These are phyloP conservation scores for Kurtzmaniella fragi DNA, from an alignment of 805 yeast species.

Conservation along the genomic window DNA sequence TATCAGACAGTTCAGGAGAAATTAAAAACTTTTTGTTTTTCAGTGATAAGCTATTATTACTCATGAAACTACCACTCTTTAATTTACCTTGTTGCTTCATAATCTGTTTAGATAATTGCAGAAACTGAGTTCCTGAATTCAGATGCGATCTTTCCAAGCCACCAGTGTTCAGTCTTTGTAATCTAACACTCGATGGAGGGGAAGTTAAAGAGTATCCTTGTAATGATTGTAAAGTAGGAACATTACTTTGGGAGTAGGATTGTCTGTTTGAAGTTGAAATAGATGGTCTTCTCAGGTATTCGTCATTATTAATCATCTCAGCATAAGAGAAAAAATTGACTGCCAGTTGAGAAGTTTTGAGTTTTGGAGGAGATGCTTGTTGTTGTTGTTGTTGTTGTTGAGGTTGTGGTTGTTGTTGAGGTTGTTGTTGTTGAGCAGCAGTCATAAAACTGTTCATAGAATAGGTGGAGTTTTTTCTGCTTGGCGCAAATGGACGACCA, in stretches of 20 bases:
- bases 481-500: slow-evolving; percentile 36
- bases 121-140: slow-evolving; percentile 5
- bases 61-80: not conserved
- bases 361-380: slow-evolving; percentile 33
- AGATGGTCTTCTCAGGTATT: slow-evolving; percentile 58
- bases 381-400: slow-evolving; percentile 16
- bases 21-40: slow-evolving; percentile 15
- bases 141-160: slow-evolving; percentile 3
- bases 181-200: not conserved
- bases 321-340: slow-evolving; percentile 70
- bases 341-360: slow-evolving; percentile 30
- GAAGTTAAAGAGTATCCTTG: not conserved
- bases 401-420: slow-evolving; percentile 6
- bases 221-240: slow-evolving; percentile 17
- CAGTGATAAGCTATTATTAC: not conserved
- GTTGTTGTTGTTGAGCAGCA: slow-evolving; percentile 7
- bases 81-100: slow-evolving; percentile 6
- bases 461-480: slow-evolving; percentile 32
- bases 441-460: slow-evolving; percentile 14
- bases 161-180: not conserved
- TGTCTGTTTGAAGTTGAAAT: slow-evolving; percentile 24
- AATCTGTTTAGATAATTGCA: slow-evolving; percentile 23
- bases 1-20: slow-evolving; percentile 23
- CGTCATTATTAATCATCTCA: slow-evolving; percentile 70
- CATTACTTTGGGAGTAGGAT: slow-evolving; percentile 28